phyloP scores from a whole-genome alignment of 306 rosid species.

The Cyamopsis tetragonoloba region DNA sequence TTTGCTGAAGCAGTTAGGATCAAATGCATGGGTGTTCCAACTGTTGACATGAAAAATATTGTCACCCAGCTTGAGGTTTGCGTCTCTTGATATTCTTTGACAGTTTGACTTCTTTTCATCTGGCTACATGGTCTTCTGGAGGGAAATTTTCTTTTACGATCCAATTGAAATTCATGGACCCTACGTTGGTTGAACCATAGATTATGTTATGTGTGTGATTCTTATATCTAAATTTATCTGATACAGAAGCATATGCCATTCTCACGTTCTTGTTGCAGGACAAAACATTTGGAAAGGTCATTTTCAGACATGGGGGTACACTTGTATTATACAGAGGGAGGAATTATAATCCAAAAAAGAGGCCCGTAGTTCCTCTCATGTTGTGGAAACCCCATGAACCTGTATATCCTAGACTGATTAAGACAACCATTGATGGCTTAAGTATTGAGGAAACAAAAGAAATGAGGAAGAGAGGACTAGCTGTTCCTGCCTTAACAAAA shows the following conservation, averaged over 20 bases:
- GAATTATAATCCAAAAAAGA: conserved; percentile 60
- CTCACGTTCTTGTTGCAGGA: conserved; percentile 55
- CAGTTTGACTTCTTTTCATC: neutral
- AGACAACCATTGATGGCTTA: conserved; percentile 83
- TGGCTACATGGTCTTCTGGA: neutral
- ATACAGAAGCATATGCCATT: conserved; percentile 3
- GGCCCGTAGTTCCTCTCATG: conserved; percentile 86
- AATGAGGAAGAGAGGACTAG: conserved; percentile 84
- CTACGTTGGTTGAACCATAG: neutral
- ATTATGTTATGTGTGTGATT: neutral
- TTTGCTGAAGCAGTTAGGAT: conserved; percentile 77
- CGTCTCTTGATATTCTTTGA: neutral
- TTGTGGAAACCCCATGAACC: conserved; percentile 96
- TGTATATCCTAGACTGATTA: conserved; percentile 80
- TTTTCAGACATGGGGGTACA: conserved; percentile 72
- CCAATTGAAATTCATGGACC: neutral
- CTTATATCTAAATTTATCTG: neutral
- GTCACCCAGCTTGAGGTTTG: conserved; percentile 78
- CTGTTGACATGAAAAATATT: conserved; percentile 89
- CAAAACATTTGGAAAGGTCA: conserved; percentile 79
- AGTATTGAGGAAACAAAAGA: conserved; percentile 79
- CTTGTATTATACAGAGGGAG: conserved; percentile 86
- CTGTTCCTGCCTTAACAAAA: conserved; percentile 76
- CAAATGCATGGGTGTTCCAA: conserved; percentile 88
- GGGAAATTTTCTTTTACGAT: neutral